Conservation (phyloP, 2,329 filamentous ascomycete species). For the Colletotrichum sp. region DNA sequence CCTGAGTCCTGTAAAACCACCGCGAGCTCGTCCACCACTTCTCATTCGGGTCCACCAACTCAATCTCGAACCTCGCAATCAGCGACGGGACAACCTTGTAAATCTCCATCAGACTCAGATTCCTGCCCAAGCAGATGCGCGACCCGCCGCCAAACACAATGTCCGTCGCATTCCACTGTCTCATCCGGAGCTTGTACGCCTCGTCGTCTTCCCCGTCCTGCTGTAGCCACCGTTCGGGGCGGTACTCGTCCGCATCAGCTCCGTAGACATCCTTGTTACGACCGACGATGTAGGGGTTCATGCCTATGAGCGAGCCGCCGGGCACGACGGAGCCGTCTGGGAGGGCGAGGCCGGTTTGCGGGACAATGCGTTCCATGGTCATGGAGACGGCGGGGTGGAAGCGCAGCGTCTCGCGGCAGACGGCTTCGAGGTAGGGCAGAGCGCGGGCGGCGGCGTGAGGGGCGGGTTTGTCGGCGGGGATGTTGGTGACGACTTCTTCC, state of each 20-base stretch:
- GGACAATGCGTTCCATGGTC: slow-evolving; percentile 55
- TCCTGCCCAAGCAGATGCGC: slow-evolving; percentile 42
- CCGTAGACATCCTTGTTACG: slow-evolving; percentile 48
- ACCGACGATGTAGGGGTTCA: slow-evolving; percentile 43
- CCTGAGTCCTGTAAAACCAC: slow-evolving; percentile 24
- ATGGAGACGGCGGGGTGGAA: slow-evolving; percentile 53
- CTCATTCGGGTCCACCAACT: slow-evolving; percentile 30
- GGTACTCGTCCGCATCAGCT: slow-evolving; percentile 45
- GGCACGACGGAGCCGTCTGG: slow-evolving; percentile 40
- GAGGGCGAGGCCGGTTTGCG: slow-evolving; percentile 39
- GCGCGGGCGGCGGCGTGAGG: slow-evolving; percentile 31
- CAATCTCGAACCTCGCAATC: slow-evolving; percentile 44
- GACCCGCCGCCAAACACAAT: slow-evolving; percentile 44
- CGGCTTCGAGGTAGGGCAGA: slow-evolving; percentile 52
- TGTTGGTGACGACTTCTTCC: slow-evolving; percentile 35
- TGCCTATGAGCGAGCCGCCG: slow-evolving; percentile 41
- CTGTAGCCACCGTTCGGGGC: slow-evolving; percentile 53
- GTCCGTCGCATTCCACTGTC: slow-evolving; percentile 40
- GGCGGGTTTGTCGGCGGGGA: not conserved
- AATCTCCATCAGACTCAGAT: slow-evolving; percentile 36
- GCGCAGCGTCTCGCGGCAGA: slow-evolving; percentile 55
- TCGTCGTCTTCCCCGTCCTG: slow-evolving; percentile 33
- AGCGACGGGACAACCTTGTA: slow-evolving; percentile 47
- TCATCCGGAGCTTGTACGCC: slow-evolving; percentile 35
- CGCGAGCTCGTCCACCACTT: slow-evolving; percentile 22